Conservation (phyloP, 2,329 filamentous ascomycete genomes). For the Reticulascus tulasneorum region DNA sequence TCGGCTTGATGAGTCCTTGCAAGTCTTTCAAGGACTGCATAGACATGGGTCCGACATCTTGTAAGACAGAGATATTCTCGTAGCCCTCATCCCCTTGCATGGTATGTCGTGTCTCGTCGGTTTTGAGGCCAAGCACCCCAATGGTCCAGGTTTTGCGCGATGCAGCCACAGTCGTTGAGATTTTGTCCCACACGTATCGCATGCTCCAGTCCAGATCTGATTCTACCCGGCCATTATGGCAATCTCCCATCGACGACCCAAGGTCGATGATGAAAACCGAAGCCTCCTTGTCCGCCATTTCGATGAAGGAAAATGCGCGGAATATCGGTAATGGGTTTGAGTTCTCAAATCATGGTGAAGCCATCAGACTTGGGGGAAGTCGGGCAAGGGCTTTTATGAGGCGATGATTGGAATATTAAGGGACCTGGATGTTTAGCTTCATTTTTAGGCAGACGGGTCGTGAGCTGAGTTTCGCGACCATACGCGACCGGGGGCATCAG, state of each 20-base stretch:
- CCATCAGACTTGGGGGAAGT: neutral
- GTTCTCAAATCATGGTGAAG: no score
- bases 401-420: no score
- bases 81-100: conserved; percentile 70
- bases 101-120: conserved; percentile 69
- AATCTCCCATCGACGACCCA: conserved; percentile 76
- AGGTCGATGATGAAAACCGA: conserved; percentile 90
- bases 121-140: conserved; percentile 79
- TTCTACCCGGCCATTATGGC: conserved; percentile 65
- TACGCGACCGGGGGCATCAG: neutral
- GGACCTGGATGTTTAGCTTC: no score
- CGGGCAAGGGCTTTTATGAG: no score
- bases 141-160: conserved; percentile 66
- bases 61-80: conserved; percentile 75
- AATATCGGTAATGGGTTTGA: no score
- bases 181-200: conserved; percentile 92
- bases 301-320: no score
- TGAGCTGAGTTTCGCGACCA: neutral
- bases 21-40: conserved; percentile 69
- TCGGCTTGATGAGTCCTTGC: conserved; percentile 61
- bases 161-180: conserved; percentile 64
- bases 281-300: conserved; percentile 92
- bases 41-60: conserved; percentile 55
- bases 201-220: conserved; percentile 86
- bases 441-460: neutral